Percentiles rank a stretch among this genome's conserved stretches.
Conservation (phyloP, 108 stramenopile species). For the Fragilaria radians region DNA sequence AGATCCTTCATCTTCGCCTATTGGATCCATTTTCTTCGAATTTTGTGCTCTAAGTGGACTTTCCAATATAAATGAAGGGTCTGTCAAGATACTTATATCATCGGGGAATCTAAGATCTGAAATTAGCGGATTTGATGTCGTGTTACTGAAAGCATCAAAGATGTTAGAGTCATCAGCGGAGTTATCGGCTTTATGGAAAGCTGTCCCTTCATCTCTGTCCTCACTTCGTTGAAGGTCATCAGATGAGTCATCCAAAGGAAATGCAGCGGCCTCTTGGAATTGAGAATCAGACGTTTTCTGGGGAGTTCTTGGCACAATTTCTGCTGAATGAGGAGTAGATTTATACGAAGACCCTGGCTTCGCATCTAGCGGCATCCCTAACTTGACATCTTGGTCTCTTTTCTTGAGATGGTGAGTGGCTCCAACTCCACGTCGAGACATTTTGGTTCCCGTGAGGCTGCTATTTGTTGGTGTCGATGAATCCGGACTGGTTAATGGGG, state of each 20-base stretch:
- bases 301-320: not conserved
- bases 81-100: slow-evolving; percentile 6
- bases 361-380: not conserved
- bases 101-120: not conserved
- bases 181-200: not conserved
- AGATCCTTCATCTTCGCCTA: not conserved
- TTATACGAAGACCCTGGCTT: slow-evolving; percentile 1
- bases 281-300: too few relatives aligned
- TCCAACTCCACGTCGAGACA: not conserved
- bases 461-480: not conserved
- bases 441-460: too few relatives aligned
- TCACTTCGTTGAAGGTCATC: not conserved
- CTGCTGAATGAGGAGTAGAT: not conserved
- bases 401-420: not conserved
- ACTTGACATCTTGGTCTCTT: slow-evolving; percentile 7
- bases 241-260: too few relatives aligned
- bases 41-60: not conserved
- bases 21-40: not conserved
- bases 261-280: too few relatives aligned
- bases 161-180: not conserved
- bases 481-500: not conserved
- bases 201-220: not conserved
- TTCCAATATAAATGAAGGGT: slow-evolving; percentile 3
- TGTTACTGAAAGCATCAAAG: not conserved
- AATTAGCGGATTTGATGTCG: not conserved